Evolutionary conservation across 257 asterid species (phyloP).

Genomic region (Cynanchum wilfordii): DNA sequence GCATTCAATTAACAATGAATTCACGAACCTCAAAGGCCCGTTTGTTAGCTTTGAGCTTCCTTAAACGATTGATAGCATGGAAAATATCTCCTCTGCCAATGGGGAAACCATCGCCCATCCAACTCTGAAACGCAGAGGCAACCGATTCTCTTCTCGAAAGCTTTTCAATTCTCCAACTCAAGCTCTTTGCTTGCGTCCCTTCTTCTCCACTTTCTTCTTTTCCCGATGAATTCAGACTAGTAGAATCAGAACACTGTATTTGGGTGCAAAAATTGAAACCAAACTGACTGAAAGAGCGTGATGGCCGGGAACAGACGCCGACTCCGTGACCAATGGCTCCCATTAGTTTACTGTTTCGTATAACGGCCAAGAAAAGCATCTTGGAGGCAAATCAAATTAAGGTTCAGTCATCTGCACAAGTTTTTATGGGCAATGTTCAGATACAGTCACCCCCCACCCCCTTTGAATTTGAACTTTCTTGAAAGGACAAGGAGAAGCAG

Average conservation of each 20-base stretch:
- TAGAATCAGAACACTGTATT: conserved; percentile 10
- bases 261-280: conserved; percentile 36
- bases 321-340: conserved; percentile 47
- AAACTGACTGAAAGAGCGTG: conserved; percentile 8
- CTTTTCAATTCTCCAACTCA: conserved; percentile 67
- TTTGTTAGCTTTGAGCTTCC: conserved; percentile 54
- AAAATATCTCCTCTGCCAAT: conserved; percentile 69
- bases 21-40: conserved; percentile 72
- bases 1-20: conserved; percentile 11
- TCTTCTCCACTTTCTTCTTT: conserved; percentile 23
- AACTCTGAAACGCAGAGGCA: conserved; percentile 68
- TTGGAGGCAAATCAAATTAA: conserved; percentile 13
- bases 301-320: conserved; percentile 18
- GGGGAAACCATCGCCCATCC: conserved; percentile 97
- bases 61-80: conserved; percentile 68
- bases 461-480: conserved; percentile 79
- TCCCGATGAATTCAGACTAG: conserved; percentile 15
- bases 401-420: background rate
- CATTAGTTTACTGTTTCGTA: conserved; percentile 28
- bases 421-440: background rate
- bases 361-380: conserved; percentile 35
- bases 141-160: conserved; percentile 49
- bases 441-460: conserved; percentile 8
- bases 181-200: conserved; percentile 33
- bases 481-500: conserved; percentile 54